Percentiles rank a stretch among this genome's conserved stretches.
These are phyloP conservation scores for Ascoidea asiatica DNA, from an alignment of 805 yeast species.

Conservation along the genomic window DNA sequence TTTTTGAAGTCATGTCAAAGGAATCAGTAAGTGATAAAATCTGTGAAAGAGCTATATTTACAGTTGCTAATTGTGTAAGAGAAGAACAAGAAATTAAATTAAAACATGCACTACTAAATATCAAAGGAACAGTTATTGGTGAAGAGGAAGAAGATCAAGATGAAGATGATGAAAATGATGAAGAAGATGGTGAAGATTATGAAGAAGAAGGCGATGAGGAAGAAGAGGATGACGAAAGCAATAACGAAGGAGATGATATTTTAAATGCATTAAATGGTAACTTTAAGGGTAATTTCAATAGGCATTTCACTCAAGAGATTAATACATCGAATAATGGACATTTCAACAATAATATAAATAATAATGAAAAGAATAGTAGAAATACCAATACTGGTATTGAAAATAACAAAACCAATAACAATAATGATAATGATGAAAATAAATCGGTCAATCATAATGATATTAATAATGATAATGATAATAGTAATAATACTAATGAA, in stretches of 20 bases:
- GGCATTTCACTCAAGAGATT: no score
- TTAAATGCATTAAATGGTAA: no score
- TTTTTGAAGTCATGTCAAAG: conserved; percentile 16
- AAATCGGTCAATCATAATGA: no score
- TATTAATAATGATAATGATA: neutral
- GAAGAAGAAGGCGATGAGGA: conserved; percentile 15
- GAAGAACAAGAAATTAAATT: conserved; percentile 24
- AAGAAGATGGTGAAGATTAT: conserved; percentile 6
- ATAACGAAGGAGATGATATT: no score
- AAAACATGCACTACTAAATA: conserved; percentile 11
- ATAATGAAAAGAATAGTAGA: no score
- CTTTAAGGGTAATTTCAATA: no score
- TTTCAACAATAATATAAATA: no score
- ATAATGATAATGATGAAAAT: no score
- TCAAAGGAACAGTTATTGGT: conserved; percentile 13
- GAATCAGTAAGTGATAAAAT: conserved; percentile 14
- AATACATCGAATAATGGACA: no score
- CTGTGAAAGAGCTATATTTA: conserved; percentile 29
- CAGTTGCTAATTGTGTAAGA: conserved; percentile 41
- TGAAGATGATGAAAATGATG: neutral
- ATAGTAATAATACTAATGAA: conserved; percentile 6
- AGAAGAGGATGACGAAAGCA: no score
- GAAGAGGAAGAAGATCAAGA: conserved; percentile 11
- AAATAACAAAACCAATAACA: no score
- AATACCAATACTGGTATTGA: no score